A percentile compares a stretch with the other conserved stretches of the same genome.
Evolutionary conservation across 768 basidiomycete species (phyloP).

Genomic region (Myochromella boudieri): DNA sequence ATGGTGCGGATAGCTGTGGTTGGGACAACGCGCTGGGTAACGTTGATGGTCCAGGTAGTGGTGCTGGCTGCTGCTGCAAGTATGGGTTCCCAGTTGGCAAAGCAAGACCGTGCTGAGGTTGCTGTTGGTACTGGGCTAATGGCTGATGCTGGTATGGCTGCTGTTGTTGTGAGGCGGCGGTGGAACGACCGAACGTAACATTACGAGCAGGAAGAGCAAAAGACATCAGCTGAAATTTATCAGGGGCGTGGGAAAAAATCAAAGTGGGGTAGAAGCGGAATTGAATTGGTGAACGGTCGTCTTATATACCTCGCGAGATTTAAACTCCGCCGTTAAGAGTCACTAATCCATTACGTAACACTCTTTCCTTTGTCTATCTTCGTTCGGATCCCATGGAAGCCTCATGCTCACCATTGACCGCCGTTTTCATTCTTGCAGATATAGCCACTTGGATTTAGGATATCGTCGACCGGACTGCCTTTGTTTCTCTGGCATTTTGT

Average conservation of each 20-base stretch:
- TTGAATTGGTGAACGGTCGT: constrained; percentile 25
- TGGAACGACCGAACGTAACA: constrained; percentile 72
- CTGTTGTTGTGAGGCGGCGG: constrained; percentile 39
- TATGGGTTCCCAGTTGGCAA: constrained; percentile 60
- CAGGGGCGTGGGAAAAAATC: constrained; percentile 42
- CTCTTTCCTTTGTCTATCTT: constrained; percentile 33
- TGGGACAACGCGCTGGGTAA: constrained; percentile 55
- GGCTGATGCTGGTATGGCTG: constrained; percentile 40
- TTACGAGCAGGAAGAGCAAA: constrained; percentile 78
- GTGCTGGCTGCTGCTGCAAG: constrained; percentile 31
- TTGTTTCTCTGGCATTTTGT: too few relatives aligned
- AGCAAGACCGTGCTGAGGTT: constrained; percentile 47
- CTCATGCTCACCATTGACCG: constrained; percentile 1
- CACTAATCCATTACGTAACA: constrained; percentile 43
- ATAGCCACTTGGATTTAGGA: too few relatives aligned
- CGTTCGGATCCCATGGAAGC: constrained; percentile 12
- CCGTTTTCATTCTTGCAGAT: too few relatives aligned
- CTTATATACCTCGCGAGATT: constrained; percentile 47
- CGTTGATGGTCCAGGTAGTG: constrained; percentile 54
- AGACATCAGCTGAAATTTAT: constrained; percentile 40
- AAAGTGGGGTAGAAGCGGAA: constrained; percentile 31
- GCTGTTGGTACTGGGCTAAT: constrained; percentile 44
- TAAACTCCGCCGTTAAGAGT: constrained; percentile 45
- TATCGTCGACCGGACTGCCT: too few relatives aligned
- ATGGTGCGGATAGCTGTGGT: constrained; percentile 30